Base-by-base conservation (phyloP, 108 stramenopile genomes). In the Conticribra weissflogii region DNA sequence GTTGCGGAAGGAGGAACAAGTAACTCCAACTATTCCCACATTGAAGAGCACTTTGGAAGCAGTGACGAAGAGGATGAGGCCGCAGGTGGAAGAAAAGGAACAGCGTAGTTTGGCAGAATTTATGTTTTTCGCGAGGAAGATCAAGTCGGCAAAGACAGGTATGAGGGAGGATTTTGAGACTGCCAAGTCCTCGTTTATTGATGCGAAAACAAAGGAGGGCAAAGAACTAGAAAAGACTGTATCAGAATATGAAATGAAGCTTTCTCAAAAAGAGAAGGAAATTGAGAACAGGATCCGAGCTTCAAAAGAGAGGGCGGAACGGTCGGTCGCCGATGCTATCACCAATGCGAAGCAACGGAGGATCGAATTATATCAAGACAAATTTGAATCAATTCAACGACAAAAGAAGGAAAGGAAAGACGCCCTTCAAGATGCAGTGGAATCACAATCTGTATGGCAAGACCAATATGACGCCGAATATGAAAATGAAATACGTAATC, bases 391-490 rank as follows among this genome's bases (percentile, higher is more conserved):
- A 24, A 57, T 76, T 8, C 50, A 54, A 16, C 41, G 32, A 3
- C 66, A 76, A 48, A 22, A 67, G 34, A 29, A 76, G 0, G 44
- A 62, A 19, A 53, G 55, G 23, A 33, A 24, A n/a, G 29, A 46
- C 5, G 59, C 66, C 41, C 0, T 67, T 28, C 22, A 67, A 27
- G 74, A 67, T 15, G 66, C 53, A 33, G 15, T 45, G 2, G 17
- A 46, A 14, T 60, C 66, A 17, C 66, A 61, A 47, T 18, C 24
- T 27, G 59, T 44, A 36, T 47, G 59, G 30, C 74, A 54, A 25
- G 66, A 67, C 48, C 50, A 29, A 34, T 76, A 68, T 14, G 74
- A 76, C 33, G 74, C 74, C 18, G 65, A 68, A 52, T 62, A 67
- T 22, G 74, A 76, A 22, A 62, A 76, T 48, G 65, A 48, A 54